Evolutionary conservation across 2,329 filamentous ascomycete species (phyloP), one percentile per base, ranked within the genome.

Genomic region (Nemania serpens): DNA sequence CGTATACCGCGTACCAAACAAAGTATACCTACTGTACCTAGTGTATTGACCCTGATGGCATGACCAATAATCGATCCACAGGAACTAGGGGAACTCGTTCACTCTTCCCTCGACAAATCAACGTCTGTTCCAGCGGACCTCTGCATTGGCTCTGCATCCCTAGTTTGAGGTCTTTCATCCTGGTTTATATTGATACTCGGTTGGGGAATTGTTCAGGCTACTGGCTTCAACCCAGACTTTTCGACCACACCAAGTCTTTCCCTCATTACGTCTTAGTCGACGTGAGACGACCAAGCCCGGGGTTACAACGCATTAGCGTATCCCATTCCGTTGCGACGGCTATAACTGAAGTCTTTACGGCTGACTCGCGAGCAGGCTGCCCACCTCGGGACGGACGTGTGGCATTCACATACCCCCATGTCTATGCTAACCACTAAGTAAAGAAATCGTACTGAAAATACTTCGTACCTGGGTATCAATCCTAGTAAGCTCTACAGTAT

Each of bases 141-240:
- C 42, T 65, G 60, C 64, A 61, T 68, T 60, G 66, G 67, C 64
- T 62, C 64, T 65, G 62, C 67, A 60, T 51, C 49, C 18, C 41
- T 52, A 42, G 58, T 29, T 29, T 29, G 3, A 29, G 7, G 25
- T 34, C 46, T 55, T 63, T 65, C 61, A 68, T 63, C 64, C 61
- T 63, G 48, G 58, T 63, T 39, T 62, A 4, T 61, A 22, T 17
- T 55, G 50, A n/a, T 45, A 15, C 11, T 37, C 43, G 49, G 50
- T 54, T 55, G 42, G 42, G 20, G 45, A 33, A 22, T 18, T 37
- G n/a, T 45, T 39, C 34, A 12, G 36, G 18, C 51, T 53, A 57
- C 41, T 57, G 49, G 48, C 53, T 46, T 49, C 48, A 61, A 57
- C 58, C 61, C 61, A 54, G 54, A 55, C 52, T 43, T 43, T 43